Evolutionary conservation across 2,329 filamentous ascomycete species (phyloP), one percentile per base, ranked within the genome.

Genomic region (Exophiala spinifera): DNA sequence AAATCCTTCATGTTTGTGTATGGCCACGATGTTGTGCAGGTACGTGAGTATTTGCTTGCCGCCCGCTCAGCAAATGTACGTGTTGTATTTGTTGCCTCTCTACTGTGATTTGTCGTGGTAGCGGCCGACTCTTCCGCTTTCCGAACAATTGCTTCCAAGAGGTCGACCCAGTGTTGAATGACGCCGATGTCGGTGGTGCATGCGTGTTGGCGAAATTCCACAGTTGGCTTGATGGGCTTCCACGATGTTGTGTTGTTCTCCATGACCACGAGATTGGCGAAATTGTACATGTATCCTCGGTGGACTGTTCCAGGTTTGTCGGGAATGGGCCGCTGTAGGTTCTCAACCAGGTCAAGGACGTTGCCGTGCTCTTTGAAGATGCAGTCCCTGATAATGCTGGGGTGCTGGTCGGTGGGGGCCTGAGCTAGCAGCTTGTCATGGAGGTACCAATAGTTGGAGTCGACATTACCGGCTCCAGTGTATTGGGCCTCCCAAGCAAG

Each of bases 181-280:
- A 42, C 53, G 6, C 40, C 45, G 4, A 44, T 31, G n/a, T 60
- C 53, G 28, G 55, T 31, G 7, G 51, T 56, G 31, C 59, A 60
- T 2, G 49, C 59, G 45, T 63, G 61, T 37, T 63, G 61, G 13
- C 59, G 49, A 36, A 63, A 62, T 46, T 61, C 61, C 20, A 61
- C 51, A 11, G 61, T 62, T 8, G 59, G 59, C 34, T 55, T 57
- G 36, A 53, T 55, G 13, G 46, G 39, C 36, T 61, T 57, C 51
- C 51, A 48, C 21, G 37, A 45, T 28, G 53, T 58, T n/a, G 49
- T 45, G 25, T 56, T 47, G 15, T 44, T 46, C n/a, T 50, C 55
- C 14, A 54, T 11, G 17, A 48, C 46, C 19, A 50, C 50, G 11
- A 58, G 45, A 40, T 58, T 56, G 40, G 55, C 55, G 45, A 60